phyloP scores from a whole-genome alignment of 257 asterid genomes.

The Solanum bulbocastanum region DNA sequence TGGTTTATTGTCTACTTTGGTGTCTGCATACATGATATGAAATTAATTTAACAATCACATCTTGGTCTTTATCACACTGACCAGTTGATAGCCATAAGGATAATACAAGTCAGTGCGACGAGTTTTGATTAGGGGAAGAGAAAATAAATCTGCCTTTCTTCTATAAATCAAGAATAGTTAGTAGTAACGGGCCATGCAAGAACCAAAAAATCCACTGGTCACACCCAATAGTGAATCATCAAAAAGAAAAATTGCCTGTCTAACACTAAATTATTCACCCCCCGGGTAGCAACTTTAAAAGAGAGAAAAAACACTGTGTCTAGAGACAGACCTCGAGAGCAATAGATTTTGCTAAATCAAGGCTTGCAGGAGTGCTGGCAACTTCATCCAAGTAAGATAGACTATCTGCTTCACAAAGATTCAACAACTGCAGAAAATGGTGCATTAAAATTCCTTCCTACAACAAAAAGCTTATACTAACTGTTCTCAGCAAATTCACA shows the following conservation, averaged over 20 bases:
- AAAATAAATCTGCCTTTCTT: background rate
- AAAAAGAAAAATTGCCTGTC: background rate
- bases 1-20: background rate
- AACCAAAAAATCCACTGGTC: background rate
- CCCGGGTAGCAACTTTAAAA: background rate
- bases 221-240: constrained; percentile 1
- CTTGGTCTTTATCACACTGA: background rate
- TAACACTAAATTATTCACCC: background rate
- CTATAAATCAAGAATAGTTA: background rate
- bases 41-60: background rate
- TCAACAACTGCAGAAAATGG: constrained; percentile 56
- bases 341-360: constrained; percentile 67
- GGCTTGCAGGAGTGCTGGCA: constrained; percentile 59
- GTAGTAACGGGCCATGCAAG: background rate
- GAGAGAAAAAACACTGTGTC: background rate
- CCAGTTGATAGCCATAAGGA: background rate
- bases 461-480: background rate
- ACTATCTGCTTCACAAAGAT: constrained; percentile 90
- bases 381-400: constrained; percentile 95
- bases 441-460: background rate
- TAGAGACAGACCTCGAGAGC: constrained; percentile 59
- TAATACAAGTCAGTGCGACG: background rate
- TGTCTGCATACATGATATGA: background rate
- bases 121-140: background rate
- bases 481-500: background rate